These are phyloP conservation scores for Cordyceps tenuipes DNA, from an alignment of 2,329 filamentous ascomycete species.

Conservation along the genomic window DNA sequence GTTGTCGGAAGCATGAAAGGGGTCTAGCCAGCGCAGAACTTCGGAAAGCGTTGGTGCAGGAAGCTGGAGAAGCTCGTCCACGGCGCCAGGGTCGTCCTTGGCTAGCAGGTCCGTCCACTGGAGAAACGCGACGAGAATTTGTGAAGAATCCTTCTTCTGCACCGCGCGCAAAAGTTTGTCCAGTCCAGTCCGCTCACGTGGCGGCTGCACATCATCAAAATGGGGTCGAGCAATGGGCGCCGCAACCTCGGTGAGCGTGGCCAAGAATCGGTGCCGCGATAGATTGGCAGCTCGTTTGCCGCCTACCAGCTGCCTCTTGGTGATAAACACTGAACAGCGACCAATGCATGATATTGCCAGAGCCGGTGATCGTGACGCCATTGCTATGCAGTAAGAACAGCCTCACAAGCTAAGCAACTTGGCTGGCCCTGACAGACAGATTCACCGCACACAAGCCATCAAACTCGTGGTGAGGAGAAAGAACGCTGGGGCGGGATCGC, in stretches of 20 bases:
- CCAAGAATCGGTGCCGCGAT: conserved; percentile 18
- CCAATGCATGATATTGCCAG: conserved; percentile 17
- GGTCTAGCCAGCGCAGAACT: conserved; percentile 54
- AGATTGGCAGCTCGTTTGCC: conserved; percentile 16
- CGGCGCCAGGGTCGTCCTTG: conserved; percentile 18
- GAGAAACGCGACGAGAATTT: conserved; percentile 20
- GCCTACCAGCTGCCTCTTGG: conserved; percentile 14
- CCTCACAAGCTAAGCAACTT: neutral
- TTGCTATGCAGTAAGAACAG: conserved; percentile 11
- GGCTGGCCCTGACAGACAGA: neutral
- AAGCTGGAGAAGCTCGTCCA: conserved; percentile 30
- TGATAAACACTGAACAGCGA: neutral
- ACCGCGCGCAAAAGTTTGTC: conserved; percentile 24
- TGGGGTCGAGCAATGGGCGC: neutral
- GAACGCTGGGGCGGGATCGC: neutral
- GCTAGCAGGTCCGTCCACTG: conserved; percentile 21
- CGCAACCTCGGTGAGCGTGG: conserved; percentile 14
- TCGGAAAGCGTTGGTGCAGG: conserved; percentile 53
- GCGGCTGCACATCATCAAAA: conserved; percentile 13
- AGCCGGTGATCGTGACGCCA: conserved; percentile 23
- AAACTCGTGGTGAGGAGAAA: neutral
- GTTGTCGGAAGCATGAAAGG: conserved; percentile 44
- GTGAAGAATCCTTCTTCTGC: conserved; percentile 20
- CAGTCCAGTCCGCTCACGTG: conserved; percentile 15
- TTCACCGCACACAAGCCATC: neutral